These are phyloP conservation scores for Tricharina praecox DNA, from an alignment of 495 filamentous ascomycete species.

Conservation along the genomic window DNA sequence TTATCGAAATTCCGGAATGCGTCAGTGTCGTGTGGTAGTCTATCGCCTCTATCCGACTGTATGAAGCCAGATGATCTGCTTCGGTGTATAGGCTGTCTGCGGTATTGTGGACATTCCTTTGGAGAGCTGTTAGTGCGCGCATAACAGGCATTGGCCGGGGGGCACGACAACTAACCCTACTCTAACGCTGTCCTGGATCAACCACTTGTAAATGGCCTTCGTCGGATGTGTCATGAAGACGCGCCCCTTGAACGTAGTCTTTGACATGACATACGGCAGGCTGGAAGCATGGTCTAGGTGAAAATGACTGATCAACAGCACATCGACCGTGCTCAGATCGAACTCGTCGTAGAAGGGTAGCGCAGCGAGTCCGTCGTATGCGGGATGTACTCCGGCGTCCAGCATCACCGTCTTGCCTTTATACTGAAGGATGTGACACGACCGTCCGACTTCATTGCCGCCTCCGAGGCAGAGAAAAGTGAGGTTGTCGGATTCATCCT, in stretches of 20 bases:
- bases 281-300: conserved; percentile 95
- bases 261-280: conserved; percentile 87
- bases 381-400: conserved; percentile 90
- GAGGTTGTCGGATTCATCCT: conserved; percentile 54
- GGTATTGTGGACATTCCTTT: conserved; percentile 25
- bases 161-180: conserved; percentile 37
- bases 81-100: conserved; percentile 59
- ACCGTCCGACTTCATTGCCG: conserved; percentile 91
- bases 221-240: conserved; percentile 99
- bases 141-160: not conserved
- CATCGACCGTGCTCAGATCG: conserved; percentile 89
- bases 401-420: conserved; percentile 99
- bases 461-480: conserved; percentile 86
- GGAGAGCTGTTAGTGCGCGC: not conserved
- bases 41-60: conserved; percentile 86
- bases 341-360: conserved; percentile 98
- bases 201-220: conserved; percentile 98
- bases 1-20: conserved; percentile 88
- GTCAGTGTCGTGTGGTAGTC: conserved; percentile 97
- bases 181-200: conserved; percentile 89
- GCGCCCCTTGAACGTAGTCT: conserved; percentile 89
- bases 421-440: conserved; percentile 95
- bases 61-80: conserved; percentile 80
- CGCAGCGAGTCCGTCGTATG: conserved; percentile 85
- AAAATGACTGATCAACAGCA: conserved; percentile 97